phyloP scores from a whole-genome alignment of 2,329 filamentous ascomycete genomes.

The Xylaria sp. region DNA sequence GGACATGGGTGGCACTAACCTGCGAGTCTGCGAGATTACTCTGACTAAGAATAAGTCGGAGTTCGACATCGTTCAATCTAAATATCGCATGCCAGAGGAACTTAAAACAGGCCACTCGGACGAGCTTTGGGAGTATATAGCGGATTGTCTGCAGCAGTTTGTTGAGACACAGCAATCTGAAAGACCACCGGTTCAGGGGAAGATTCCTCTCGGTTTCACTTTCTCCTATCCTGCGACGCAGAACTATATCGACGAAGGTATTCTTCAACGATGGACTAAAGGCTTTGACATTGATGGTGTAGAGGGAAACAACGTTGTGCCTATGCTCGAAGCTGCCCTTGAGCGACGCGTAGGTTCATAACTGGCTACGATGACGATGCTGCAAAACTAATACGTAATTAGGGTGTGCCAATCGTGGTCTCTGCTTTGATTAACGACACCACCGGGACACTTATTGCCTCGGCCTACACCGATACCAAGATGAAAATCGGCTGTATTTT shows the following conservation, averaged over 20 bases:
- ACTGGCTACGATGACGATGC: not conserved
- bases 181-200: conserved; percentile 59
- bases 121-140: conserved; percentile 93
- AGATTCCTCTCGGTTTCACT: conserved; percentile 86
- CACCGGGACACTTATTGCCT: conserved; percentile 94
- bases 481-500: conserved; percentile 99
- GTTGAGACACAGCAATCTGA: conserved; percentile 83
- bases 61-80: conserved; percentile 94
- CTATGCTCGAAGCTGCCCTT: conserved; percentile 82
- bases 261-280: conserved; percentile 96
- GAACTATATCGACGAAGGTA: conserved; percentile 89
- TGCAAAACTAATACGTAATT: conserved; percentile 28
- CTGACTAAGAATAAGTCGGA: conserved; percentile 86
- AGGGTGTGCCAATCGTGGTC: conserved; percentile 90
- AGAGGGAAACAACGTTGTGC: conserved; percentile 88
- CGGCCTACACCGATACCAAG: conserved; percentile 89
- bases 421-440: conserved; percentile 97
- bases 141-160: conserved; percentile 90
- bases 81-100: conserved; percentile 93
- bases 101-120: conserved; percentile 84
- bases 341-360: conserved; percentile 62
- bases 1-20: conserved; percentile 95
- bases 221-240: conserved; percentile 96
- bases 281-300: conserved; percentile 94
- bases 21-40: conserved; percentile 92